Conservation (phyloP, 257 asterid genomes). For the Plantago elongata region DNA sequence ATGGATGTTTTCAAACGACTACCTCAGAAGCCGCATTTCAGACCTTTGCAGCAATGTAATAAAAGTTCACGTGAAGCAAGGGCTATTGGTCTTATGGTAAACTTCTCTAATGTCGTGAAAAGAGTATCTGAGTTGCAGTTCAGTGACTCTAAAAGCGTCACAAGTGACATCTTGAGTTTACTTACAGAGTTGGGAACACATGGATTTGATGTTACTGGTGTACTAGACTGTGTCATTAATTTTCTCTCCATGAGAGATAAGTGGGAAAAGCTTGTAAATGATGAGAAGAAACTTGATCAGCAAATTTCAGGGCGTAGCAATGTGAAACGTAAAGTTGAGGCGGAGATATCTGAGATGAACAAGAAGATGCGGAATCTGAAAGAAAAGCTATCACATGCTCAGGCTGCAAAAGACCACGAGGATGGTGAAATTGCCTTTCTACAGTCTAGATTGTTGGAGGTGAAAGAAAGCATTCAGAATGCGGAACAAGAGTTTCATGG, state of each 20-base stretch:
- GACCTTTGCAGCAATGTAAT: no score
- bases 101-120: conserved; percentile 50
- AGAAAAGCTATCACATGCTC: conserved; percentile 30
- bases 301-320: conserved; percentile 26
- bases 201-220: conserved; percentile 52
- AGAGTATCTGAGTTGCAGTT: conserved; percentile 40
- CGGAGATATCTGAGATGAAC: conserved; percentile 39
- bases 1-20: no score
- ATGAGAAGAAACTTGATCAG: conserved; percentile 20
- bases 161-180: conserved; percentile 30
- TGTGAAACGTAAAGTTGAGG: conserved; percentile 27
- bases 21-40: no score
- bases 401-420: conserved; percentile 30
- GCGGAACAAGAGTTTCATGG: conserved; percentile 26
- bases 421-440: conserved; percentile 31
- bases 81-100: conserved; percentile 38
- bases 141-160: conserved; percentile 36
- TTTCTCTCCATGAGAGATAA: conserved; percentile 32
- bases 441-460: conserved; percentile 29
- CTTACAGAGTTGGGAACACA: conserved; percentile 55
- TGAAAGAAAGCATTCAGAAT: conserved; percentile 21
- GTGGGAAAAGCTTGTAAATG: conserved; percentile 30
- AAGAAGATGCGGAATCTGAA: conserved; percentile 40
- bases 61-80: no score
- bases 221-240: conserved; percentile 33